Conservation (phyloP, 768 basidiomycete genomes). For the Russula earlei region DNA sequence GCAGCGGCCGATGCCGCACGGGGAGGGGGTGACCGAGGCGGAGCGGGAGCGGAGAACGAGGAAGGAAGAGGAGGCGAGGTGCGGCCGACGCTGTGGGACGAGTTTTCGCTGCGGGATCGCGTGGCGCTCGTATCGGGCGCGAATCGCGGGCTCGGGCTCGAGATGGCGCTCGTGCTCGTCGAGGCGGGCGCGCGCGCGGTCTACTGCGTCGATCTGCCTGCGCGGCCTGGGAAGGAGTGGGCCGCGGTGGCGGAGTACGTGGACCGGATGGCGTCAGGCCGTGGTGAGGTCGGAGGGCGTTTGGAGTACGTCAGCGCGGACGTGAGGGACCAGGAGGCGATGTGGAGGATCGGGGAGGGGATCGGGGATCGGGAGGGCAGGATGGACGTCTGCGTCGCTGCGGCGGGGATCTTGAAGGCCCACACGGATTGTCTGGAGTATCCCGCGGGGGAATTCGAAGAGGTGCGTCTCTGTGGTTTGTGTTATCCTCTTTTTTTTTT, state of each 20-base stretch:
- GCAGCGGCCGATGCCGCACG: slow-evolving; percentile 23
- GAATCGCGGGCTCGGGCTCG: slow-evolving; percentile 60
- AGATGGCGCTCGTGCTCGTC: slow-evolving; percentile 65
- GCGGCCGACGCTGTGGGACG: slow-evolving; percentile 45
- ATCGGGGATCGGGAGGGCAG: slow-evolving; percentile 60
- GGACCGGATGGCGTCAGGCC: slow-evolving; percentile 22
- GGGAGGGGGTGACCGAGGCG: slow-evolving; percentile 15
- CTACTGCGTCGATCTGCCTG: slow-evolving; percentile 60
- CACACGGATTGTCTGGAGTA: slow-evolving; percentile 59
- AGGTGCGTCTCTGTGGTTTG: slow-evolving; percentile 39
- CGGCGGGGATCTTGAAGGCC: slow-evolving; percentile 59
- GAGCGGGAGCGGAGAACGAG: neutral
- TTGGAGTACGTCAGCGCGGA: slow-evolving; percentile 57
- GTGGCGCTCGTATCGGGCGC: slow-evolving; percentile 38
- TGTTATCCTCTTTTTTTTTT: neutral
- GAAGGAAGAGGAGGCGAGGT: slow-evolving; percentile 18
- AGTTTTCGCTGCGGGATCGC: slow-evolving; percentile 47
- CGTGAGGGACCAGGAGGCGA: slow-evolving; percentile 50
- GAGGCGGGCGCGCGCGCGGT: slow-evolving; percentile 65
- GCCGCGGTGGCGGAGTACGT: slow-evolving; percentile 43
- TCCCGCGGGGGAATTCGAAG: slow-evolving; percentile 52
- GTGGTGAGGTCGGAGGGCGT: slow-evolving; percentile 14
- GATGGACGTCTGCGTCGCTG: slow-evolving; percentile 70
- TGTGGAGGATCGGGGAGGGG: slow-evolving; percentile 48
- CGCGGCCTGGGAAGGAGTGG: slow-evolving; percentile 50